Evolutionary conservation across 139 green algal genomes (phyloP), one percentile per base, ranked within the genome.

Genomic region (Chlorella vulgaris): DNA sequence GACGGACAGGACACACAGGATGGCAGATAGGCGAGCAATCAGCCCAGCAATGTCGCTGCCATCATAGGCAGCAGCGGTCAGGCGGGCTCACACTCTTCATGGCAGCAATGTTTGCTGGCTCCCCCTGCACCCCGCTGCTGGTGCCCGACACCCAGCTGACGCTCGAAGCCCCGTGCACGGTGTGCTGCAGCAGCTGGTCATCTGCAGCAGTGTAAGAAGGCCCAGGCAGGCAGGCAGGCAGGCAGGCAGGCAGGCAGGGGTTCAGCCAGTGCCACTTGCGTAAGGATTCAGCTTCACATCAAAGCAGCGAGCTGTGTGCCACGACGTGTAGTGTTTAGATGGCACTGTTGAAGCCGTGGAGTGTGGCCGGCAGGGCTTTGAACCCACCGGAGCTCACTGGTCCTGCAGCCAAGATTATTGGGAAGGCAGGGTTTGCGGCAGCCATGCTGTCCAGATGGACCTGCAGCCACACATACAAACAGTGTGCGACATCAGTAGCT

Each of bases 361-460:
- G n/a, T n/a, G n/a, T n/a, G n/a, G n/a, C n/a, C n/a, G n/a, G n/a
- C n/a, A n/a, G n/a, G n/a, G n/a, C n/a, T n/a, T n/a, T n/a, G n/a
- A n/a, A n/a, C 70, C 24, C 47, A 77, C 47, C 31, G 3, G 70
- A 77, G 31, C 63, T 40, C 21, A 82, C 39, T 7, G 2, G 62
- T 24, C 85, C 85, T 19, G 83, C 53, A 13, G 79, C 75, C 24
- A 83, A 75, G 53, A 86, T 84, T 43, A 89, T 40, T 39, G 60
- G 50, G 5, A 83, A 51, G 36, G 67, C 31, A 29, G 55, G 39
- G n/a, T 55, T 33, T 21, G 29, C n/a, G 21, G 38, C 74, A 13
- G 76, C 69, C 2, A 58, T 29, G 28, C 24, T 31, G 63, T 68
- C 60, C 51, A 76, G 58, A 40, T 65, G 40, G 5, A 77, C 70